phyloP scores from a whole-genome alignment of 495 filamentous ascomycete genomes.

The Podospora australis region DNA sequence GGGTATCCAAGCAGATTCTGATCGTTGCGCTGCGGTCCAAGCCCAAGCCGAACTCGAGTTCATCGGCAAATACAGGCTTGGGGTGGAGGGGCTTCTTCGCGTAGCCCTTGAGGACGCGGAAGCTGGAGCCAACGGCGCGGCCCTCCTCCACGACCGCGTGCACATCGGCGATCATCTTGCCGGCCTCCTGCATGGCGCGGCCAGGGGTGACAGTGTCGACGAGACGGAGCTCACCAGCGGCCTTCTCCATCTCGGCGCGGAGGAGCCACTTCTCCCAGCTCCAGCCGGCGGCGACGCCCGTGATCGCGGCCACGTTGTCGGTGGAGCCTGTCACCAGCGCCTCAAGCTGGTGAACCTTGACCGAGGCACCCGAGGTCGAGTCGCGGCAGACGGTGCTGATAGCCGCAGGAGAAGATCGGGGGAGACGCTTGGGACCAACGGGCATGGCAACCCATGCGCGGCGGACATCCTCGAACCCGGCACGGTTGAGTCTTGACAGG shows the following conservation, averaged over 20 bases:
- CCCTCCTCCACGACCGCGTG: conserved; percentile 80
- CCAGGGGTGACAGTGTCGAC: conserved; percentile 40
- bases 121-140: conserved; percentile 69
- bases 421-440: conserved; percentile 59
- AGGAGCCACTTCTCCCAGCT: conserved; percentile 96
- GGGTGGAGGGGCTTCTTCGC: conserved; percentile 65
- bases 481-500: conserved; percentile 62
- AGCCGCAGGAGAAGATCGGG: no score
- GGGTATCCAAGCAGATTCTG: conserved; percentile 15
- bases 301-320: conserved; percentile 63
- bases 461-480: conserved; percentile 72
- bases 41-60: conserved; percentile 4
- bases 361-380: conserved; percentile 22
- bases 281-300: conserved; percentile 81
- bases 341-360: conserved; percentile 51
- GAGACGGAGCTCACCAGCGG: conserved; percentile 54
- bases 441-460: conserved; percentile 88
- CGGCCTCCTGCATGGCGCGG: conserved; percentile 40
- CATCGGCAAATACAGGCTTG: conserved; percentile 1
- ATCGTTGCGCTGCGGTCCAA: conserved; percentile 15
- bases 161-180: conserved; percentile 64
- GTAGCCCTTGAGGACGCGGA: conserved; percentile 80
- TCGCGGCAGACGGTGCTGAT: conserved; percentile 16
- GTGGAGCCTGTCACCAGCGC: conserved; percentile 65
- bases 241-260: conserved; percentile 78